Conservation (phyloP, 1,139 yeast species). For the Scheffersomyces segobiensis region DNA sequence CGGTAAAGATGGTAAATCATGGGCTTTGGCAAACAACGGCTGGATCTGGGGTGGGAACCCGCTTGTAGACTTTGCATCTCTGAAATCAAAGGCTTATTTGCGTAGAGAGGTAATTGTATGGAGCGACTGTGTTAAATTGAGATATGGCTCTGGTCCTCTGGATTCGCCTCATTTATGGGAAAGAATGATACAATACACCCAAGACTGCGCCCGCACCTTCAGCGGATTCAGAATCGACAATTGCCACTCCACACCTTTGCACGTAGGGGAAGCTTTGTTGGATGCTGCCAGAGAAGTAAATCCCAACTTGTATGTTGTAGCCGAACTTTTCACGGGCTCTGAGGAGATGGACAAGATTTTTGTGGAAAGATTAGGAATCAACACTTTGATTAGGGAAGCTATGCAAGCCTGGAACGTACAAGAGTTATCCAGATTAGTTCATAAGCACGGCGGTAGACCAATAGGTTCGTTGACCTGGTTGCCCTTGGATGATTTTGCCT, state of each 20-base stretch:
- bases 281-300: conserved; percentile 86
- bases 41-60: conserved; percentile 99
- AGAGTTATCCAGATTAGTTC: conserved; percentile 84
- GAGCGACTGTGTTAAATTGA: conserved; percentile 94
- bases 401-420: conserved; percentile 94
- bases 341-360: conserved; percentile 87
- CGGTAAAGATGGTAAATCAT: conserved; percentile 50
- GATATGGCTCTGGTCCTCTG: conserved; percentile 74
- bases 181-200: conserved; percentile 78
- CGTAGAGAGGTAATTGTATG: conserved; percentile 93
- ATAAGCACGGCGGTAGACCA: conserved; percentile 92
- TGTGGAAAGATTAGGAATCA: conserved; percentile 87
- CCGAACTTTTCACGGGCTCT: conserved; percentile 91
- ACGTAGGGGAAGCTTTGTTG: conserved; percentile 85
- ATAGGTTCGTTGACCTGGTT: conserved; percentile 85
- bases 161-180: conserved; percentile 92
- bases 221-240: conserved; percentile 93
- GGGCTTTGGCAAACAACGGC: conserved; percentile 90
- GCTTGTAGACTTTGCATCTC: conserved; percentile 86
- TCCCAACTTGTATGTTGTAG: conserved; percentile 88
- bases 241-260: conserved; percentile 94
- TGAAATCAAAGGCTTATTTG: conserved; percentile 73
- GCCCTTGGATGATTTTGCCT: conserved; percentile 71
- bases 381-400: conserved; percentile 89
- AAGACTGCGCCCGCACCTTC: conserved; percentile 71